phyloP scores from a whole-genome alignment of 139 green algal genomes.

The Volvox africanus region DNA sequence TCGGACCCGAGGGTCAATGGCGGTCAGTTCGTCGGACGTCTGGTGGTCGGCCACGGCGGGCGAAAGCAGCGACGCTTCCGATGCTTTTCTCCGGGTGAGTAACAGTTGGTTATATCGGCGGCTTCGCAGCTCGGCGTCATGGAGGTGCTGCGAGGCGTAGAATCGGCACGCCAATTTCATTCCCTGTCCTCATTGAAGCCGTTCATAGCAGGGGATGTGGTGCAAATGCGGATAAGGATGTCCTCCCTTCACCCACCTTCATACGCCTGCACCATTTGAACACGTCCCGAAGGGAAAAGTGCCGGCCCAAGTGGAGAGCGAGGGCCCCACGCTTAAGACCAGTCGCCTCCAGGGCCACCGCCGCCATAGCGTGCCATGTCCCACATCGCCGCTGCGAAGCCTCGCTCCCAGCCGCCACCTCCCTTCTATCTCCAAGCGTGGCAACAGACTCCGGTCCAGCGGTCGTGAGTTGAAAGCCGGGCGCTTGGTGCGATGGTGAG shows the following conservation, averaged over 20 bases:
- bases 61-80: background rate
- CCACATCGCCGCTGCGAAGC: conserved; percentile 1
- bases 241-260: conserved; percentile 54
- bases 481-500: background rate
- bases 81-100: background rate
- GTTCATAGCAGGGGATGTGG: too few relatives aligned
- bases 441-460: background rate
- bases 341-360: conserved; percentile 58
- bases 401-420: background rate
- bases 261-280: conserved; percentile 90
- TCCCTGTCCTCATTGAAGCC: too few relatives aligned
- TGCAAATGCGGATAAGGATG: too few relatives aligned
- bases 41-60: background rate
- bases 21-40: conserved; percentile 15
- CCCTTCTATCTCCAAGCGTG: background rate
- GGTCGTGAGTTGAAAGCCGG: conserved; percentile 12
- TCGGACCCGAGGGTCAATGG: conserved; percentile 48
- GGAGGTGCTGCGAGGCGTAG: conserved; percentile 6
- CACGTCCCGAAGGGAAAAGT: conserved; percentile 85
- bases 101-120: background rate
- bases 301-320: conserved; percentile 70
- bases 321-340: conserved; percentile 68
- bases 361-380: conserved; percentile 46
- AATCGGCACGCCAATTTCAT: too few relatives aligned
- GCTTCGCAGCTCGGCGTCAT: background rate